phyloP scores from a whole-genome alignment of 768 basidiomycete genomes.

The Rhodotorula taiwanensis region DNA sequence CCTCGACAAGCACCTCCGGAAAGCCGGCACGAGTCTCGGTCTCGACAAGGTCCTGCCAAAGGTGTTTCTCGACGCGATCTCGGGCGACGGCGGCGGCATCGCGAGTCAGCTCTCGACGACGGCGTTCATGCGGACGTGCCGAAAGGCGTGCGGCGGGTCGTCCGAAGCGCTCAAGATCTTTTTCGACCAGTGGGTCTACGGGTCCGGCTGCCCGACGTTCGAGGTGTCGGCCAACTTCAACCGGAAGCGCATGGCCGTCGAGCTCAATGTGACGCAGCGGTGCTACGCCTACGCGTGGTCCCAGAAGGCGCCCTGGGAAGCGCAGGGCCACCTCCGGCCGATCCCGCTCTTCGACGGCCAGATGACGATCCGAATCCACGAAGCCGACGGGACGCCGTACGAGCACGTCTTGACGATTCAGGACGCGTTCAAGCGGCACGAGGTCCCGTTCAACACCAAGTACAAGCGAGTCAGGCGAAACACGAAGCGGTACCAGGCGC shows the following conservation, averaged over 20 bases:
- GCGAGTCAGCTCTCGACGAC: constrained; percentile 76
- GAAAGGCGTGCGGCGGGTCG: constrained; percentile 78
- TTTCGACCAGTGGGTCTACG: constrained; percentile 99
- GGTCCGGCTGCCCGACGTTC: constrained; percentile 89
- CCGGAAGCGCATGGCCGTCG: constrained; percentile 95
- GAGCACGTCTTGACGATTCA: constrained; percentile 94
- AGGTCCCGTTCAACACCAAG: constrained; percentile 97
- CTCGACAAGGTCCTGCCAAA: constrained; percentile 91
- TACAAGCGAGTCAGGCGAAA: constrained; percentile 93
- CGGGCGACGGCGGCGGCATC: constrained; percentile 63
- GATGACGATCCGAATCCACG: constrained; percentile 97
- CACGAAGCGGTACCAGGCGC: constrained; percentile 88
- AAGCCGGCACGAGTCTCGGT: constrained; percentile 89
- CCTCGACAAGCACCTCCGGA: constrained; percentile 83
- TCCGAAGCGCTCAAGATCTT: constrained; percentile 67
- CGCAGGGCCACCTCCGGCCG: constrained; percentile 48
- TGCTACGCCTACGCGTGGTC: constrained; percentile 55
- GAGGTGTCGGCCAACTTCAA: constrained; percentile 86
- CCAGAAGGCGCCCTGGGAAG: constrained; percentile 36
- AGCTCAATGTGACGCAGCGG: constrained; percentile 86
- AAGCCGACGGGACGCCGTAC: constrained; percentile 97
- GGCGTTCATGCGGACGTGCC: constrained; percentile 79
- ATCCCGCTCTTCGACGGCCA: constrained; percentile 92
- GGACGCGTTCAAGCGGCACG: constrained; percentile 80
- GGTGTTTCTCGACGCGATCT: constrained; percentile 85